Percentiles rank a stretch among this genome's conserved stretches.
Conservation (phyloP, 805 yeast species). For the Kazachstania taianensis region DNA sequence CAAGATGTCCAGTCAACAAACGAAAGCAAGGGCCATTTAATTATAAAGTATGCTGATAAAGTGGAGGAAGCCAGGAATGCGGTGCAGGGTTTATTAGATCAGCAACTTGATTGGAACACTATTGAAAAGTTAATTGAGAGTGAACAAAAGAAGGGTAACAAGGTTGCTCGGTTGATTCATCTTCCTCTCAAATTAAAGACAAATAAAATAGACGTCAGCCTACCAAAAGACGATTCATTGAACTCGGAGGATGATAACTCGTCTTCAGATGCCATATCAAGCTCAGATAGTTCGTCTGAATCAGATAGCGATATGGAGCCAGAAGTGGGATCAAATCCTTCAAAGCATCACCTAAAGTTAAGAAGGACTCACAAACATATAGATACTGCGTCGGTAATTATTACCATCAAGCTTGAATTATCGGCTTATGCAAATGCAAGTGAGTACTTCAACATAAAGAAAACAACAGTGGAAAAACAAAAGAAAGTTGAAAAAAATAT, state of each 20-base stretch:
- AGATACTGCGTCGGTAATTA: constrained; percentile 31
- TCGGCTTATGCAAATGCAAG: constrained; percentile 89
- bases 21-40: constrained; percentile 59
- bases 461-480: constrained; percentile 67
- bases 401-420: constrained; percentile 54
- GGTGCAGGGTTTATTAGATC: constrained; percentile 57
- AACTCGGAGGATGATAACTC: constrained; percentile 21
- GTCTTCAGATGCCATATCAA: constrained; percentile 15
- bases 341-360: not conserved
- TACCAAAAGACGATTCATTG: constrained; percentile 36
- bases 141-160: constrained; percentile 59
- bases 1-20: constrained; percentile 53
- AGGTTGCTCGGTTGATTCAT: constrained; percentile 50
- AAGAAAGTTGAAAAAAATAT: constrained; percentile 72
- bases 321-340: constrained; percentile 1
- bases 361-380: constrained; percentile 7
- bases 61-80: constrained; percentile 65
- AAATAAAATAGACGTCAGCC: constrained; percentile 49
- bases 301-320: constrained; percentile 10
- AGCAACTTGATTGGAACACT: constrained; percentile 90
- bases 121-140: constrained; percentile 64
- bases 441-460: constrained; percentile 66
- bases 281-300: constrained; percentile 12
- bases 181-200: constrained; percentile 62
- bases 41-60: constrained; percentile 55